Percentiles rank a stretch among this genome's conserved stretches.
phyloP scores from a whole-genome alignment of 768 basidiomycete genomes.

The Ramaria sp. region DNA sequence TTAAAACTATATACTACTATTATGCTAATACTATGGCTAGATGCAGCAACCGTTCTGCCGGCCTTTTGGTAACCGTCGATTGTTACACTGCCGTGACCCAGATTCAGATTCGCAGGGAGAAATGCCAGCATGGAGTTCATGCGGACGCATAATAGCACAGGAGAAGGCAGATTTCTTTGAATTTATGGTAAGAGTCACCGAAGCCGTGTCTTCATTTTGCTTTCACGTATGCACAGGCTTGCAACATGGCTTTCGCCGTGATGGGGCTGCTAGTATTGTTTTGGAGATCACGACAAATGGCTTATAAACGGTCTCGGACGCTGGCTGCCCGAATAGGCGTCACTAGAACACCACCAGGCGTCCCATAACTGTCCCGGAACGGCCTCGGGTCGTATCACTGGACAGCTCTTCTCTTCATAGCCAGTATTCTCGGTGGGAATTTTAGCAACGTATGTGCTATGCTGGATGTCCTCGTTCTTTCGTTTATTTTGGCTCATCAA shows the following conservation, averaged over 20 bases:
- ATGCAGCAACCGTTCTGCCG: constrained; percentile 83
- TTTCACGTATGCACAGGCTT: not conserved
- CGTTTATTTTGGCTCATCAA: too few relatives aligned
- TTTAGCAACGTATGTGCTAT: too few relatives aligned
- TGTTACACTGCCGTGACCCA: constrained; percentile 65
- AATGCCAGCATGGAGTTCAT: constrained; percentile 85
- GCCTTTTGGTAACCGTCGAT: constrained; percentile 89
- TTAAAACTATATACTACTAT: not conserved
- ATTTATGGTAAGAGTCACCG: constrained; percentile 65
- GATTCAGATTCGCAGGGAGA: constrained; percentile 19
- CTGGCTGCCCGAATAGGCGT: constrained; percentile 6
- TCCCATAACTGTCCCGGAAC: not conserved
- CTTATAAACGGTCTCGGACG: constrained; percentile 1
- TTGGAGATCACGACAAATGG: not conserved
- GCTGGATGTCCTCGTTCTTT: too few relatives aligned
- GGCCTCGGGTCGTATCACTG: not conserved
- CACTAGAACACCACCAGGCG: not conserved
- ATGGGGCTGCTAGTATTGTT: not conserved
- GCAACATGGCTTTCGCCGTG: not conserved
- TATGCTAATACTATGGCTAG: constrained; percentile 28
- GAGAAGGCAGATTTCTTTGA: constrained; percentile 88
- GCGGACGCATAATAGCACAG: constrained; percentile 70
- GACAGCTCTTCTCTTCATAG: too few relatives aligned
- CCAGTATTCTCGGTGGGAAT: too few relatives aligned
- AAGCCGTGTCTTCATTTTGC: not conserved